phyloP scores from a whole-genome alignment of 176 grass and related monocot species.

The Hyparrhenia diplandra region DNA sequence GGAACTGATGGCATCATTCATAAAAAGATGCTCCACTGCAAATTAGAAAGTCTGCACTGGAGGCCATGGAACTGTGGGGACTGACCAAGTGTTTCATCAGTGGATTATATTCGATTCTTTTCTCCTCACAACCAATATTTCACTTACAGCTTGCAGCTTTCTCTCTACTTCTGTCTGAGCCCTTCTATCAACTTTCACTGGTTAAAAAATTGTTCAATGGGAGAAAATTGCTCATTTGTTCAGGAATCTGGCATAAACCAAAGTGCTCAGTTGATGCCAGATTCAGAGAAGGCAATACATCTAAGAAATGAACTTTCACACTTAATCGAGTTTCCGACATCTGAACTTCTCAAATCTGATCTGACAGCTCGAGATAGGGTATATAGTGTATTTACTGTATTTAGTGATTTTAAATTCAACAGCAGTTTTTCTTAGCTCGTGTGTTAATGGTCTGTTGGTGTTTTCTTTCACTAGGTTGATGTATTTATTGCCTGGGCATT shows the following conservation, averaged over 20 bases:
- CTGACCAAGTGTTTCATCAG: slow-evolving; percentile 67
- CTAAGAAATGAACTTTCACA: slow-evolving; percentile 70
- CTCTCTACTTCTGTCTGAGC: slow-evolving; percentile 75
- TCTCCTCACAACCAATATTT: slow-evolving; percentile 64
- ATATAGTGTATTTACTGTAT: too few relatives aligned
- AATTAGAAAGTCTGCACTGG: slow-evolving; percentile 67
- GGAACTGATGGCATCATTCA: slow-evolving; percentile 79
- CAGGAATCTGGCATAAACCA: slow-evolving; percentile 39
- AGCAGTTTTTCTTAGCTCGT: slow-evolving; percentile 14
- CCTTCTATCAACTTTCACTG: slow-evolving; percentile 57
- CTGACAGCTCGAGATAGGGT: slow-evolving; percentile 62
- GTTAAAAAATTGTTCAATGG: slow-evolving; percentile 45
- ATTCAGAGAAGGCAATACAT: slow-evolving; percentile 47
- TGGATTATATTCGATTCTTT: slow-evolving; percentile 82
- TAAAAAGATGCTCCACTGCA: slow-evolving; percentile 51
- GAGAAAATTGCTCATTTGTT: slow-evolving; percentile 18
- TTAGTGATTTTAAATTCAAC: slow-evolving; percentile 1
- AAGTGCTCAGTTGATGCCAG: slow-evolving; percentile 28
- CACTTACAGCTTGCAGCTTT: slow-evolving; percentile 80
- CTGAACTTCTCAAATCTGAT: slow-evolving; percentile 68
- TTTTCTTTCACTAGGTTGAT: slow-evolving; percentile 57
- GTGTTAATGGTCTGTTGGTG: slow-evolving; percentile 18
- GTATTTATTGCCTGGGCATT: slow-evolving; percentile 74
- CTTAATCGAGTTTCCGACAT: slow-evolving; percentile 62
- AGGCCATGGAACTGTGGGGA: slow-evolving; percentile 92